Evolutionary conservation across 495 filamentous ascomycete genomes (phyloP).

Genomic region (Penicillium coffeae): DNA sequence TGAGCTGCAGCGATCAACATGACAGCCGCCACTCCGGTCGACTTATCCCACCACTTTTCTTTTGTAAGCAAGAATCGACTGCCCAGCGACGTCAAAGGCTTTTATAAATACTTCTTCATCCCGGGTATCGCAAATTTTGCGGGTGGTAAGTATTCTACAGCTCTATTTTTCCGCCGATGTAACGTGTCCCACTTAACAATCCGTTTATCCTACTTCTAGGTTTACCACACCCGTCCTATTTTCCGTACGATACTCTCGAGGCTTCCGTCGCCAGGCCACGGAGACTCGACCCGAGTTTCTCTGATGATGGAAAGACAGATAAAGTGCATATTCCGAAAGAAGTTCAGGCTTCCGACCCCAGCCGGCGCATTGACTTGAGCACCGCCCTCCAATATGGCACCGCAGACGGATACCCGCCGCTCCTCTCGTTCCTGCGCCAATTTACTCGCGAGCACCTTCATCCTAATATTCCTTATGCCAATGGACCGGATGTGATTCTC

Average conservation of each 20-base stretch:
- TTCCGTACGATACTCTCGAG: constrained; percentile 88
- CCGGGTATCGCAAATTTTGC: constrained; percentile 84
- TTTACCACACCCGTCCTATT: constrained; percentile 73
- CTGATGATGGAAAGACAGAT: constrained; percentile 34
- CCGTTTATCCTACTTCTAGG: constrained; percentile 41
- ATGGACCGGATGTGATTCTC: constrained; percentile 70
- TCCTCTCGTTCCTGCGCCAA: constrained; percentile 70
- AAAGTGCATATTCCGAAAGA: constrained; percentile 70
- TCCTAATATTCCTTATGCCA: constrained; percentile 71
- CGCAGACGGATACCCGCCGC: constrained; percentile 69
- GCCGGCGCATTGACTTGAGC: constrained; percentile 70
- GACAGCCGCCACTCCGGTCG: constrained; percentile 49
- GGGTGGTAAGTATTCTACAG: constrained; percentile 57
- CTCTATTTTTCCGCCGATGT: not conserved
- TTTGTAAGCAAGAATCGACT: constrained; percentile 58
- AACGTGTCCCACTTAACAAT: not conserved
- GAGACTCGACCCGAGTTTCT: constrained; percentile 66
- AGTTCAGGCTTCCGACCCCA: constrained; percentile 45
- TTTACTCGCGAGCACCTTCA: constrained; percentile 76
- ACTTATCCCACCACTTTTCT: constrained; percentile 77
- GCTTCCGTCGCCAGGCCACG: constrained; percentile 69
- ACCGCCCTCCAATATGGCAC: constrained; percentile 85
- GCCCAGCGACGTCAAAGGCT: constrained; percentile 64
- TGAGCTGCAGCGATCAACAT: constrained; percentile 18
- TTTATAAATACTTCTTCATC: constrained; percentile 81